Evolutionary conservation across 108 stramenopile species (phyloP).

Genomic region (Stephanodiscus minutulus): DNA sequence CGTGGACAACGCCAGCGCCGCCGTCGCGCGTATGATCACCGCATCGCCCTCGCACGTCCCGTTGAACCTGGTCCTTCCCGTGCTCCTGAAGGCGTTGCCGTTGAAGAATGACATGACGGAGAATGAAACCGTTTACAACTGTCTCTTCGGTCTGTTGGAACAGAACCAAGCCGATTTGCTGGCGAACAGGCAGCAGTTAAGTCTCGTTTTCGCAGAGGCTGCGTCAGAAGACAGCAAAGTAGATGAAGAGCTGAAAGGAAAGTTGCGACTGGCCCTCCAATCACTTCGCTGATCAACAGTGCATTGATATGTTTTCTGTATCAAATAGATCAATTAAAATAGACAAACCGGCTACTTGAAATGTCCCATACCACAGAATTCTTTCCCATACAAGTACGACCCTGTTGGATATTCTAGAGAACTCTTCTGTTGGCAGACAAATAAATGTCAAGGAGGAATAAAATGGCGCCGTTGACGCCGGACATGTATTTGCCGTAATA

Average conservation of each 20-base stretch:
- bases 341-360: no score
- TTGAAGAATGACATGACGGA: constrained; percentile 94
- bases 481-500: no score
- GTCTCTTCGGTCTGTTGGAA: constrained; percentile 85
- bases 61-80: constrained; percentile 89
- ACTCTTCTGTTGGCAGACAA: no score
- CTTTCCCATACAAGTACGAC: no score
- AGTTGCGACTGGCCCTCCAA: constrained; percentile 64
- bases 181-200: constrained; percentile 65
- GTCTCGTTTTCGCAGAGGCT: constrained; percentile 74
- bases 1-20: constrained; percentile 93
- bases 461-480: no score
- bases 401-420: no score
- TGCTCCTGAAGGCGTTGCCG: constrained; percentile 82
- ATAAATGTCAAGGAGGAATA: no score
- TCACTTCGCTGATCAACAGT: constrained; percentile 38
- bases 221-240: constrained; percentile 67
- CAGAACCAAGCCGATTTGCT: constrained; percentile 82
- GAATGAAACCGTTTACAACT: constrained; percentile 94
- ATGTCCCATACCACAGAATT: no score
- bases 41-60: constrained; percentile 84
- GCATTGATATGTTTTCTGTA: no score
- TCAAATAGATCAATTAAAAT: no score
- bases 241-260: constrained; percentile 79
- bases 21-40: constrained; percentile 91